These are phyloP conservation scores for Lactarius deliciosus DNA, from an alignment of 768 basidiomycete genomes.

Conservation along the genomic window DNA sequence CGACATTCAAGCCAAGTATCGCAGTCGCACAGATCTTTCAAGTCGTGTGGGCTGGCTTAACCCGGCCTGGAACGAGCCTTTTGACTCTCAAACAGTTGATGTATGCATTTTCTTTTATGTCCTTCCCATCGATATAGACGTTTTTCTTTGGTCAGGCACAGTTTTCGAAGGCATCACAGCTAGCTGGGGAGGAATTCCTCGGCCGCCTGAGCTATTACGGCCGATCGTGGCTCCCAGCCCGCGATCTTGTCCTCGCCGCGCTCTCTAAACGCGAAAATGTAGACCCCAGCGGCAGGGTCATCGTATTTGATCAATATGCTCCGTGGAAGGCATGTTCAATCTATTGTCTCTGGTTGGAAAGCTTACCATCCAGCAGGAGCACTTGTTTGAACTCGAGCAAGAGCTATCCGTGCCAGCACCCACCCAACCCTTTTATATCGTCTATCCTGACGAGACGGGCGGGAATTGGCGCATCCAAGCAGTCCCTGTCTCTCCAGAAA, in stretches of 20 bases:
- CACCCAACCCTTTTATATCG: conserved; percentile 71
- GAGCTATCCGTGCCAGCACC: conserved; percentile 48
- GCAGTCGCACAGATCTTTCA: conserved; percentile 77
- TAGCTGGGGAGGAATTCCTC: conserved; percentile 86
- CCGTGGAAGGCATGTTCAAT: conserved; percentile 76
- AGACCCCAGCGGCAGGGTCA: conserved; percentile 72
- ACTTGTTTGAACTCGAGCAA: conserved; percentile 83
- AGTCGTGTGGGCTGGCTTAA: conserved; percentile 83
- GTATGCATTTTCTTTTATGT: conserved; percentile 46
- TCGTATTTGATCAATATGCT: conserved; percentile 75
- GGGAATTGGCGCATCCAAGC: conserved; percentile 91
- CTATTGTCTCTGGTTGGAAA: not conserved
- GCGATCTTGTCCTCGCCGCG: conserved; percentile 70
- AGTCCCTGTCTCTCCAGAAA: conserved; percentile 76
- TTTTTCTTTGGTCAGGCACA: conserved; percentile 45
- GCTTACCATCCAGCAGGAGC: conserved; percentile 53
- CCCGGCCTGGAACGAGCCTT: conserved; percentile 86
- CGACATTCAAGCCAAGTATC: conserved; percentile 68
- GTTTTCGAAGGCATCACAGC: conserved; percentile 75
- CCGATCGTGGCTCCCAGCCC: conserved; percentile 90
- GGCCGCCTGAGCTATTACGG: conserved; percentile 77
- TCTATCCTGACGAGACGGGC: conserved; percentile 83
- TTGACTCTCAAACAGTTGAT: conserved; percentile 65
- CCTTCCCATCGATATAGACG: not conserved
- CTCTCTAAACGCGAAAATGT: conserved; percentile 53